These are phyloP conservation scores for Myxozyma geophila DNA, from an alignment of 805 yeast genomes.

Conservation along the genomic window DNA sequence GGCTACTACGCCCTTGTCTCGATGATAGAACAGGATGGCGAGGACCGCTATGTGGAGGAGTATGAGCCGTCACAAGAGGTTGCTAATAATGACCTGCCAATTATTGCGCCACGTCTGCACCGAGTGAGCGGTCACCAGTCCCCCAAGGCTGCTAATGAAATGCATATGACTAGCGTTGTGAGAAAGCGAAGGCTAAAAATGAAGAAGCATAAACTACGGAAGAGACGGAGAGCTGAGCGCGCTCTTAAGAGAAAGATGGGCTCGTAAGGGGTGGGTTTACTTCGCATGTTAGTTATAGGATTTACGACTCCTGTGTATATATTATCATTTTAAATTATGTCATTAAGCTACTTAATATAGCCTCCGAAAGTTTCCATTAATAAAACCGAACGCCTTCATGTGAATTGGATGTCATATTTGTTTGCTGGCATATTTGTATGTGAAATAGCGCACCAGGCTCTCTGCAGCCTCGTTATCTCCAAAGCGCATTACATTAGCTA, in stretches of 20 bases:
- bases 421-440: constrained; percentile 32
- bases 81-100: not conserved
- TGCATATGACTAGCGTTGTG: constrained; percentile 46
- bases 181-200: constrained; percentile 82
- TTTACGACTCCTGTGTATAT: not conserved
- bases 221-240: constrained; percentile 93
- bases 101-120: constrained; percentile 1
- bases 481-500: constrained; percentile 42
- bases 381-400: not conserved
- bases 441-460: constrained; percentile 42
- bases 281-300: not conserved
- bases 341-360: no score
- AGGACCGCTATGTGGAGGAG: constrained; percentile 8
- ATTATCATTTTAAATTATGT: not conserved
- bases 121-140: not conserved
- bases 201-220: constrained; percentile 96
- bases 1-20: constrained; percentile 14
- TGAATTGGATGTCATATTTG: not conserved
- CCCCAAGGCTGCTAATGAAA: not conserved
- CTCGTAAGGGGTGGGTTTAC: not conserved
- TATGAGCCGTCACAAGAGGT: constrained; percentile 5
- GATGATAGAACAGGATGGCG: constrained; percentile 8
- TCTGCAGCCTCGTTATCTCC: constrained; percentile 42
- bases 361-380: not conserved
- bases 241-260: constrained; percentile 46